Evolutionary conservation across 495 filamentous ascomycete species (phyloP).

Genomic region (Extremus antarcticus): DNA sequence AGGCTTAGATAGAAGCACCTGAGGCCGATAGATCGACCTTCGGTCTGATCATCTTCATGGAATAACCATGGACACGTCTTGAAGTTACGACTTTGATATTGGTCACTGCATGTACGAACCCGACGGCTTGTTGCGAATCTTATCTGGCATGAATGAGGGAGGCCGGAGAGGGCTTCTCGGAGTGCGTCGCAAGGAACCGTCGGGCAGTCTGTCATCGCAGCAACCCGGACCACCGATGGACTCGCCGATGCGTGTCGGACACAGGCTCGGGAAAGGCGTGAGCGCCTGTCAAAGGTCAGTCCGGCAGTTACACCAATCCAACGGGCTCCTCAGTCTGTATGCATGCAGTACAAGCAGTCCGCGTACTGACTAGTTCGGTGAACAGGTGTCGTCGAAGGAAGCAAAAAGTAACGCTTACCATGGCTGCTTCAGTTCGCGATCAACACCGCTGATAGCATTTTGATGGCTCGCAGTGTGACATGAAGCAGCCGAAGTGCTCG

Average conservation of each 20-base stretch:
- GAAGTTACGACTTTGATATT: too few species aligned
- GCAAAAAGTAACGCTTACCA: not conserved
- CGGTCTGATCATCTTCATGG: not conserved
- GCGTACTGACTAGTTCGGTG: too few species aligned
- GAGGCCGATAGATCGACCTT: not conserved
- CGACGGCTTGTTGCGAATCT: not conserved
- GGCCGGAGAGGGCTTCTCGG: too few species aligned
- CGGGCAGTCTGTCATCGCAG: too few species aligned
- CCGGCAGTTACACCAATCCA: too few species aligned
- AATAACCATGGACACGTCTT: too few species aligned
- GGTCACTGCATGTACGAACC: too few species aligned
- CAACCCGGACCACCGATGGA: not conserved
- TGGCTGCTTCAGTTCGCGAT: not conserved
- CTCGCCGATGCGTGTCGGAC: not conserved
- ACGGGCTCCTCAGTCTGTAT: not conserved
- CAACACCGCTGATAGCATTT: not conserved
- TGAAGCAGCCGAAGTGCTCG: not conserved
- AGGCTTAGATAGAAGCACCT: not conserved
- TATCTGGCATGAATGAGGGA: too few species aligned
- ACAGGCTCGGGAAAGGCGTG: not conserved
- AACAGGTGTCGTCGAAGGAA: not conserved
- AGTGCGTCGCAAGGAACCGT: too few species aligned
- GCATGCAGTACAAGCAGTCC: too few species aligned
- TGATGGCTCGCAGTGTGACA: not conserved
- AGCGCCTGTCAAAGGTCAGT: not conserved